These are phyloP conservation scores for Aspergillus piperis DNA, from an alignment of 2,329 filamentous ascomycete species.

Conservation along the genomic window DNA sequence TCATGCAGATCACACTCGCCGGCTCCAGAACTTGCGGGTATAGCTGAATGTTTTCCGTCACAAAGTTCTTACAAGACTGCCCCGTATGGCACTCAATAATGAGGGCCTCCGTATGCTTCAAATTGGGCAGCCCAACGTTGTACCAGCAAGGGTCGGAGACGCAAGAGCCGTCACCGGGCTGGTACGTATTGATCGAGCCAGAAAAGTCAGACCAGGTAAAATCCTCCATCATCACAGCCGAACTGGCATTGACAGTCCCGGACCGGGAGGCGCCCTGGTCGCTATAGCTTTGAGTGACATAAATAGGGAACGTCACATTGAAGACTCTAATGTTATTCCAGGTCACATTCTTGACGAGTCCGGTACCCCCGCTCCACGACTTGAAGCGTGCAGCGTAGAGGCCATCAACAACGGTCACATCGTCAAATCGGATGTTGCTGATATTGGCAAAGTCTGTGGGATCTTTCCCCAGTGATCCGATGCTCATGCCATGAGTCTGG, in stretches of 20 bases:
- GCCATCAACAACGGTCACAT: slow-evolving; percentile 45
- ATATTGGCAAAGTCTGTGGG: slow-evolving; percentile 41
- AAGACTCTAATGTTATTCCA: slow-evolving; percentile 48
- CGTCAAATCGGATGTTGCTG: slow-evolving; percentile 45
- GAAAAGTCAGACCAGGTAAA: slow-evolving; percentile 47
- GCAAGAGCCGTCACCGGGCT: slow-evolving; percentile 49
- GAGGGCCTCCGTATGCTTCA: slow-evolving; percentile 45
- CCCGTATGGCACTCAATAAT: slow-evolving; percentile 47
- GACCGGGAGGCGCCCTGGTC: slow-evolving; percentile 41
- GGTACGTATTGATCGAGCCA: slow-evolving; percentile 45
- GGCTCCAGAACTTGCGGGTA: slow-evolving; percentile 32
- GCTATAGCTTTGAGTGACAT: slow-evolving; percentile 50
- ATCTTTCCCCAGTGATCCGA: slow-evolving; percentile 46
- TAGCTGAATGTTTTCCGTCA: slow-evolving; percentile 35
- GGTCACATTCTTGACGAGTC: slow-evolving; percentile 46
- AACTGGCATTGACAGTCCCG: slow-evolving; percentile 36
- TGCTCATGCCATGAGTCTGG: slow-evolving; percentile 48
- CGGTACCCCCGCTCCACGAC: slow-evolving; percentile 47
- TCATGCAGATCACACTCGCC: slow-evolving; percentile 39
- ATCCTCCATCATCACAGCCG: slow-evolving; percentile 44
- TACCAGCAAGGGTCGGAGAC: slow-evolving; percentile 50
- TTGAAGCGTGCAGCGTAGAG: slow-evolving; percentile 50
- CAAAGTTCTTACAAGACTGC: slow-evolving; percentile 41
- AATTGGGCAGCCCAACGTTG: slow-evolving; percentile 38
- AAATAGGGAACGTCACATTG: slow-evolving; percentile 51